Percentiles rank a stretch among this genome's conserved stretches.
phyloP scores from a whole-genome alignment of 306 rosid genomes.

The Dalbergia cultrata region DNA sequence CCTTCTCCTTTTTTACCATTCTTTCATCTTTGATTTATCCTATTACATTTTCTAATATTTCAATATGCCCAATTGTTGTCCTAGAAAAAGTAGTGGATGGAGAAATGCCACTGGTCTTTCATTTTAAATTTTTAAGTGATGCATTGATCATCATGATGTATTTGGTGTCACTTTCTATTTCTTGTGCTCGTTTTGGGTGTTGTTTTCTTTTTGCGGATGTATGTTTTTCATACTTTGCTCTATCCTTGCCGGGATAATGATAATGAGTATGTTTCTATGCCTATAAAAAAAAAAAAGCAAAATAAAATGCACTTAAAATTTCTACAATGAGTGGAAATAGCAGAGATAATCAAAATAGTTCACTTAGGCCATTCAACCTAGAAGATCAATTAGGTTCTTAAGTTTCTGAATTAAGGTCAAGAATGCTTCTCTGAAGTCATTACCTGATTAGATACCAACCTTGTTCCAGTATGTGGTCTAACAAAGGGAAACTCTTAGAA shows the following conservation, averaged over 20 bases:
- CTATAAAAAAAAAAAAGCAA: background rate
- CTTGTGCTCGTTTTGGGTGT: too few relatives aligned
- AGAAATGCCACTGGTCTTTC: constrained; percentile 2
- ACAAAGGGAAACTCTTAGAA: background rate
- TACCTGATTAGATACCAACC: background rate
- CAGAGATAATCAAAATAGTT: background rate
- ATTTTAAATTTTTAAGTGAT: constrained; percentile 8
- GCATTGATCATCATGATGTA: background rate
- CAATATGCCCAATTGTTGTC: constrained; percentile 7
- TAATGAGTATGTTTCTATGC: too few relatives aligned
- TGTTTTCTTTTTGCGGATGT: too few relatives aligned
- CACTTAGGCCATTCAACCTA: background rate
- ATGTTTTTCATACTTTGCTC: too few relatives aligned
- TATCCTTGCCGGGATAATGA: too few relatives aligned
- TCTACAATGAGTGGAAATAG: background rate
- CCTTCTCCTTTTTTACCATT: background rate
- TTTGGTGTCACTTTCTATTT: too few relatives aligned
- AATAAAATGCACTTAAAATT: background rate
- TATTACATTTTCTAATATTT: background rate
- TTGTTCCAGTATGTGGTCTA: background rate
- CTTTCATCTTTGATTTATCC: constrained; percentile 4
- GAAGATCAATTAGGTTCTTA: background rate
- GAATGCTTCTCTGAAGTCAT: constrained; percentile 8
- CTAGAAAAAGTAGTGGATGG: constrained; percentile 8
- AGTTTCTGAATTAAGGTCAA: background rate